Evolutionary conservation across 1,284 basidiomycete species (phyloP).

Genomic region (Melampsora americana): DNA sequence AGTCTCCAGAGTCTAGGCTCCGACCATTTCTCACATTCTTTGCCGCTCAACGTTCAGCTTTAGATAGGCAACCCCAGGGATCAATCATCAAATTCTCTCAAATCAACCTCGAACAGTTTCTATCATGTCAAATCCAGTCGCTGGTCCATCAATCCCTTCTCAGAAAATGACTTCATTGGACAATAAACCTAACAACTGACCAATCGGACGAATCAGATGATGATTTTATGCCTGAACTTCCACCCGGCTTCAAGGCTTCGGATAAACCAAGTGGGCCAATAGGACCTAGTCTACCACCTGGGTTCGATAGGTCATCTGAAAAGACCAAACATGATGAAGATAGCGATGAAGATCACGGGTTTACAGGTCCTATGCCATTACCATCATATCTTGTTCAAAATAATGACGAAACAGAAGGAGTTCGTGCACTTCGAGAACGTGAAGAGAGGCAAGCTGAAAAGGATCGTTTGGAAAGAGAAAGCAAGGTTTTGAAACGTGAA

Average conservation of each 20-base stretch:
- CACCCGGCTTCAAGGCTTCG: constrained; percentile 10
- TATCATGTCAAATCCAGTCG: constrained; percentile 25
- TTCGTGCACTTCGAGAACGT: constrained; percentile 58
- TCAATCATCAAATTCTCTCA: too few species aligned
- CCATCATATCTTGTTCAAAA: constrained; percentile 9
- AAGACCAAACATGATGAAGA: constrained; percentile 1
- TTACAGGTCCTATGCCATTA: constrained; percentile 24
- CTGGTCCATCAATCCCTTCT: constrained; percentile 22
- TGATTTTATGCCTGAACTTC: constrained; percentile 29
- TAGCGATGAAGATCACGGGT: constrained; percentile 2
- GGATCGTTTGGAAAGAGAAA: constrained; percentile 51
- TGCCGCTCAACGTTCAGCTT: too few species aligned
- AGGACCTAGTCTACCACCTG: constrained; percentile 24
- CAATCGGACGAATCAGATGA: constrained; percentile 23
- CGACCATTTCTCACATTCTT: too few species aligned
- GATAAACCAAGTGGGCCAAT: constrained; percentile 6
- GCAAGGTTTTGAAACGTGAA: constrained; percentile 63
- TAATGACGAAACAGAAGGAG: constrained; percentile 23
- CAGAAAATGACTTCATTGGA: neutral
- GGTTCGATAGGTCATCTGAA: neutral
- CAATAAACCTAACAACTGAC: neutral
- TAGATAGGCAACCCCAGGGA: too few species aligned
- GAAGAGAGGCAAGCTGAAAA: constrained; percentile 65
- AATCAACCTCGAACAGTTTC: neutral
- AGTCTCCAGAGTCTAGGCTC: too few species aligned